A percentile compares a stretch with the other conserved stretches of the same genome.
Evolutionary conservation across 2,329 filamentous ascomycete genomes (phyloP).

Genomic region (Aspergillus tubingensis): DNA sequence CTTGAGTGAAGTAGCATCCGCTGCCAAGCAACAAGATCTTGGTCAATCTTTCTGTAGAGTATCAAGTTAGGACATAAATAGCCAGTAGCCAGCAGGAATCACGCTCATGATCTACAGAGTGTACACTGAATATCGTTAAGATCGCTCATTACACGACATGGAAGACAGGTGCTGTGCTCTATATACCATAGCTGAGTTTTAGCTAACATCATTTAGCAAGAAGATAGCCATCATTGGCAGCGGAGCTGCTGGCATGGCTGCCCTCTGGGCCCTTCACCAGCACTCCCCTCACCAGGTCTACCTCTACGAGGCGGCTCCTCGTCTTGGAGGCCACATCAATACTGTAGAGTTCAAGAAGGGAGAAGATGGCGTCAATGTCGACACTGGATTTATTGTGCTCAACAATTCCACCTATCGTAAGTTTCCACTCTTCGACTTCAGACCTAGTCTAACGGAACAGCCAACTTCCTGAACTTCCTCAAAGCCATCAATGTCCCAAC

Average conservation of each 20-base stretch:
- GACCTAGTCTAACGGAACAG: background rate
- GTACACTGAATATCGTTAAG: background rate
- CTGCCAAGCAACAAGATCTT: background rate
- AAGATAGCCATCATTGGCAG: constrained; percentile 10
- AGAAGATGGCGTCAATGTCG: background rate
- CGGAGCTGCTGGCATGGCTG: constrained; percentile 4
- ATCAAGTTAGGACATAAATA: background rate
- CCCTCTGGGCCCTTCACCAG: constrained; percentile 7
- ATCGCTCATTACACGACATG: background rate
- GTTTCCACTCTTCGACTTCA: background rate
- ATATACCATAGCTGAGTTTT: background rate
- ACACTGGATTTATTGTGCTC: constrained; percentile 10
- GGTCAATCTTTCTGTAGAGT: no score
- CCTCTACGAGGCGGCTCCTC: constrained; percentile 4
- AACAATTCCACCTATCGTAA: constrained; percentile 10
- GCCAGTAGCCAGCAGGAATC: background rate
- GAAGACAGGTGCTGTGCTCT: background rate
- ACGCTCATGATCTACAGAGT: background rate
- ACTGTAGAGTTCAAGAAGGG: background rate
- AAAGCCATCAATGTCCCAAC: constrained; percentile 1
- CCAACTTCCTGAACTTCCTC: constrained; percentile 10
- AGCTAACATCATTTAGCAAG: background rate
- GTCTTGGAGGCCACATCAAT: constrained; percentile 11
- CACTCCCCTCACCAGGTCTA: constrained; percentile 3
- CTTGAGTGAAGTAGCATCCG: background rate